A percentile compares a stretch with the other conserved stretches of the same genome.
phyloP scores from a whole-genome alignment of 768 basidiomycete species.

The Xerocomellus chrysenteron region DNA sequence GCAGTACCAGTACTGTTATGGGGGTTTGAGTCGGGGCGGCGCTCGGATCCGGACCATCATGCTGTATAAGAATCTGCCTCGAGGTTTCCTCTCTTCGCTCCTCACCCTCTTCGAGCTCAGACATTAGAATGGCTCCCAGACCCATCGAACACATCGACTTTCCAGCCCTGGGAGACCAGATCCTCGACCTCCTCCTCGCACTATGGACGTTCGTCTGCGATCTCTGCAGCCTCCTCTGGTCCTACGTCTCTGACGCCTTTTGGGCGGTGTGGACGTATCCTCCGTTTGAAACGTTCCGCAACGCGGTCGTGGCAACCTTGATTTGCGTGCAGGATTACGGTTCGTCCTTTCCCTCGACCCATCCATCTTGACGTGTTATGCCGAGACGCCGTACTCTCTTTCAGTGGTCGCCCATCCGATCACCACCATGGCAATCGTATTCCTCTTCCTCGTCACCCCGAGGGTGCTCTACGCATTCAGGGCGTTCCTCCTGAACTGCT shows the following conservation, averaged over 20 bases:
- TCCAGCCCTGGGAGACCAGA: slow-evolving; percentile 11
- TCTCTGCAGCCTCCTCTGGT: slow-evolving; percentile 6
- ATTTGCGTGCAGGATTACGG: slow-evolving; percentile 12
- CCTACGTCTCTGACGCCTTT: slow-evolving; percentile 5
- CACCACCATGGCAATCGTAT: no score
- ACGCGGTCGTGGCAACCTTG: slow-evolving; percentile 11
- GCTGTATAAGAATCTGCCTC: no score
- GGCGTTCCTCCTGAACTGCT: not conserved
- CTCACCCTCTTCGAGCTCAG: no score
- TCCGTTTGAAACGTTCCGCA: slow-evolving; percentile 23
- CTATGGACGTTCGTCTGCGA: slow-evolving; percentile 7
- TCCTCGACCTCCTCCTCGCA: slow-evolving; percentile 13
- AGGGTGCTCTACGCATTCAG: not conserved
- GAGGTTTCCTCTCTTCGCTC: no score
- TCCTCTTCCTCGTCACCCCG: slow-evolving; percentile 6
- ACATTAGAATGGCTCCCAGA: no score
- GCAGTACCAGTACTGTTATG: no score
- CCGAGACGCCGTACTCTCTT: no score
- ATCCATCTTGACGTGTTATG: no score
- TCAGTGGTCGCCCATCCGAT: no score
- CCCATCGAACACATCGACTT: slow-evolving; percentile 14
- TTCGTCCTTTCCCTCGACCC: not conserved
- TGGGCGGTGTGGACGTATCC: slow-evolving; percentile 20
- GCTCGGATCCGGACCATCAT: no score
- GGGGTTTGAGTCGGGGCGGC: no score